Percentiles rank a stretch among this genome's conserved stretches.
Conservation (phyloP, 2,329 filamentous ascomycete genomes). For the Penicillium sp. region DNA sequence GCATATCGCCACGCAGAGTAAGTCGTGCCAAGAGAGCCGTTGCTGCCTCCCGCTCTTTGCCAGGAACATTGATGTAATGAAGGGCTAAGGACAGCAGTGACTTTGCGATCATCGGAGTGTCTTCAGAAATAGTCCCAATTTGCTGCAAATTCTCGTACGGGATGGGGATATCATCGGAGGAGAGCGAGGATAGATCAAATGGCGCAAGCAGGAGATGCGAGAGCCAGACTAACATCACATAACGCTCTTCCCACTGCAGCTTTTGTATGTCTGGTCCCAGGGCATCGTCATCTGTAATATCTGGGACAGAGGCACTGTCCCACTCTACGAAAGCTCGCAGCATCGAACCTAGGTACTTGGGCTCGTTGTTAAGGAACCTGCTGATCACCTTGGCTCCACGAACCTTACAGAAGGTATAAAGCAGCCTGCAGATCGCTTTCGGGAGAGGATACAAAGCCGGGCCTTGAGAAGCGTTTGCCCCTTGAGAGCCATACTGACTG, state of each 20-base stretch:
- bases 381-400: constrained; percentile 90
- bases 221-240: constrained; percentile 84
- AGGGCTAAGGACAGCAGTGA: constrained; percentile 71
- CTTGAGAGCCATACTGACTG: constrained; percentile 39
- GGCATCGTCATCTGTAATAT: constrained; percentile 13
- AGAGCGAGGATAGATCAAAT: constrained; percentile 87
- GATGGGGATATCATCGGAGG: constrained; percentile 46
- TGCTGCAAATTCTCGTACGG: constrained; percentile 34
- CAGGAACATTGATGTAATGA: constrained; percentile 69
- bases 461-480: constrained; percentile 35
- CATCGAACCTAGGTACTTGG: constrained; percentile 77
- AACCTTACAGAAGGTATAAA: constrained; percentile 94
- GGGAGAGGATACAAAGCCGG: constrained; percentile 54
- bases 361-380: constrained; percentile 87
- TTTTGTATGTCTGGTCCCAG: constrained; percentile 22
- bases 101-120: constrained; percentile 68
- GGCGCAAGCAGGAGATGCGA: constrained; percentile 80
- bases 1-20: constrained; percentile 85
- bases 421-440: constrained; percentile 70
- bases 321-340: constrained; percentile 70
- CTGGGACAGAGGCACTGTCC: constrained; percentile 27
- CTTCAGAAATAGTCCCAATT: constrained; percentile 50
- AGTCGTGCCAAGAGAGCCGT: constrained; percentile 77
- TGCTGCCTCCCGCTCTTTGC: constrained; percentile 89
- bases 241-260: constrained; percentile 84